Evolutionary conservation across 2,329 filamentous ascomycete species (phyloP).

Genomic region (Parastagonospora nodorum): DNA sequence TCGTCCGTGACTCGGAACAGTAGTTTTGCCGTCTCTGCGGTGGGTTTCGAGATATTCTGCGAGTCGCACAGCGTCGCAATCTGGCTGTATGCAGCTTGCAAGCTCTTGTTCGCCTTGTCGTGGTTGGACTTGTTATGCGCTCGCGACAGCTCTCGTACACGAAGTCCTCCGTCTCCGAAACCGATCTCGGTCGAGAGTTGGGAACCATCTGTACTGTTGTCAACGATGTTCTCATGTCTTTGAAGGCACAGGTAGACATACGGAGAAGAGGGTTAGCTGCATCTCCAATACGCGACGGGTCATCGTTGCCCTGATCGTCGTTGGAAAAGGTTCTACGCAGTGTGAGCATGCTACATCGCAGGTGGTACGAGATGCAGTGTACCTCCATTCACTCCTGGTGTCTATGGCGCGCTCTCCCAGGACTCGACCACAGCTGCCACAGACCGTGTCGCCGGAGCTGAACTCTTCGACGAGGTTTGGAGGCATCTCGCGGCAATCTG

Average conservation of each 20-base stretch:
- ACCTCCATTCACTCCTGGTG: slow-evolving; percentile 89
- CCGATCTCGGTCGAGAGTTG: slow-evolving; percentile 89
- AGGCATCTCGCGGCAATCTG: slow-evolving; percentile 70
- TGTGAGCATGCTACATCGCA: too few relatives aligned
- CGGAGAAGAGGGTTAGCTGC: slow-evolving; percentile 83
- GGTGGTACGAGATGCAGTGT: too few relatives aligned
- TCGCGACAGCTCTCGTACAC: slow-evolving; percentile 76
- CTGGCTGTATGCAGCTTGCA: slow-evolving; percentile 83
- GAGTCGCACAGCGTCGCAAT: slow-evolving; percentile 83
- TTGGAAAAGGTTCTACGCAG: slow-evolving; percentile 82
- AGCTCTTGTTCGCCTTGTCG: slow-evolving; percentile 81
- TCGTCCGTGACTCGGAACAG: slow-evolving; percentile 96
- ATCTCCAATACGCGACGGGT: slow-evolving; percentile 97
- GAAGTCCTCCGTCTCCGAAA: slow-evolving; percentile 74
- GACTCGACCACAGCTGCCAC: slow-evolving; percentile 87
- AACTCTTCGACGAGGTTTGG: slow-evolving; percentile 93
- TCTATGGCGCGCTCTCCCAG: slow-evolving; percentile 91
- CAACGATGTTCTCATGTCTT: too few relatives aligned
- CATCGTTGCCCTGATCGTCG: slow-evolving; percentile 94
- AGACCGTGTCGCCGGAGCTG: slow-evolving; percentile 90
- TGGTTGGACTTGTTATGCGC: slow-evolving; percentile 80
- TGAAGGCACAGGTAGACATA: too few relatives aligned
- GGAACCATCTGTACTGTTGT: slow-evolving; percentile 63
- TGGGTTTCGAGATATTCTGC: slow-evolving; percentile 70
- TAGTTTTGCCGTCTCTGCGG: slow-evolving; percentile 89